Evolutionary conservation across 257 asterid genomes (phyloP), one percentile per base, ranked within the genome.

Genomic region (Scutellaria baicalensis): DNA sequence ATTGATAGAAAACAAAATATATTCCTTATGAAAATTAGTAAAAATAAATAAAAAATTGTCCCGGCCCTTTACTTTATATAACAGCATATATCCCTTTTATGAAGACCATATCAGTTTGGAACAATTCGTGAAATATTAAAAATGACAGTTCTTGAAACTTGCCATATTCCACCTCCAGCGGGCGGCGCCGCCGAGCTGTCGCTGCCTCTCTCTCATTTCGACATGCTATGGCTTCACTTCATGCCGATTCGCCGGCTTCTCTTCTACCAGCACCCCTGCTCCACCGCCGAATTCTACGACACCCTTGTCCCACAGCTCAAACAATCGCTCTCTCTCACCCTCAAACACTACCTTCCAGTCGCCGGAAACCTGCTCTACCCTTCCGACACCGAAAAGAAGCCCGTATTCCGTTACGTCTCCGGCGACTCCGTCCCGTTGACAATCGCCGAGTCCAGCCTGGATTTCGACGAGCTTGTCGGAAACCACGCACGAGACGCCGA

Each of bases 301-400:
- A 76, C 64, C 13, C 1, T 81, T 4, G 38, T 84, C 35, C 90
- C 96, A 1, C 16, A 69, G 4, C 87, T 89, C 70, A 82, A 83
- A 59, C 33, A 75, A 3, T 89, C 92, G 3, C 87, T 87, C 65
- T 80, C 88, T 35, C 62, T 78, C 33, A 43, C 90, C 45, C 89
- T 88, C 45, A 69, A 58, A 39, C 79, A 82, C 77, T 82, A 72
- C 72, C 59, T 82, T n/a, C 87, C 89, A 0, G 18, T 78, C 0
- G 81, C 89, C 6, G 84, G 83, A 16, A 84, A 79, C 6, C 27
- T 84, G 14, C 61, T 80, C 47, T 57, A 42, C 72, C 86, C 88
- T n/a, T 17, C 35, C 1, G 62, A 44, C 66, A 13, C 69, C 6
- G 38, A 70, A 3, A 52, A 57, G 39, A 59, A 73, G 36, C 85